Percentiles rank a stretch among this genome's conserved stretches.
Conservation (phyloP, 805 yeast genomes). For the Starmerella floris region DNA sequence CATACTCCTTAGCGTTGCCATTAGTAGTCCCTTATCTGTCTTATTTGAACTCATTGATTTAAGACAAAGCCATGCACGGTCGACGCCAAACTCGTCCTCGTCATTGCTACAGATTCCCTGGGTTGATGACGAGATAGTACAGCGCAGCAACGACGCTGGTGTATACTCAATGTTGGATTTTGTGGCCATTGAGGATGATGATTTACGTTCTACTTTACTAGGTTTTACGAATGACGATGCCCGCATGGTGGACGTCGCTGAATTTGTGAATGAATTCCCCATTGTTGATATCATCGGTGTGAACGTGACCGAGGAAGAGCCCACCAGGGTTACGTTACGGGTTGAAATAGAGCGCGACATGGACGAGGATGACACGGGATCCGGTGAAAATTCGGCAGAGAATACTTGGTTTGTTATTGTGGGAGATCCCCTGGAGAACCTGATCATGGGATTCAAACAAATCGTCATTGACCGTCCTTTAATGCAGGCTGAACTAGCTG, state of each 20-base stretch:
- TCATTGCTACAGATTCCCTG: conserved; percentile 74
- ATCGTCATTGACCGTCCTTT: conserved; percentile 34
- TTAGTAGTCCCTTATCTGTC: neutral
- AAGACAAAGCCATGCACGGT: conserved; percentile 79
- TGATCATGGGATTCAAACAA: conserved; percentile 53
- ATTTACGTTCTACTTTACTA: conserved; percentile 43
- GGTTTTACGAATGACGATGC: conserved; percentile 35
- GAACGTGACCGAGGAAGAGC: conserved; percentile 38
- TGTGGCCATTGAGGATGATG: conserved; percentile 59
- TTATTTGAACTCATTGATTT: conserved; percentile 65
- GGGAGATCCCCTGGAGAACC: conserved; percentile 49
- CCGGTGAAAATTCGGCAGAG: neutral
- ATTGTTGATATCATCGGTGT: conserved; percentile 56
- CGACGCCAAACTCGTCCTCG: conserved; percentile 66
- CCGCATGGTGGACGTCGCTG: conserved; percentile 52
- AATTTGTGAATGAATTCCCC: conserved; percentile 82
- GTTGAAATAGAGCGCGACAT: conserved; percentile 30
- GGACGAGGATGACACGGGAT: conserved; percentile 24
- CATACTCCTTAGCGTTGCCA: neutral
- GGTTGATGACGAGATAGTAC: conserved; percentile 37
- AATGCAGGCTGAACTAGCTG: conserved; percentile 26
- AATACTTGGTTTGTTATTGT: conserved; percentile 66
- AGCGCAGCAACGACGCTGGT: conserved; percentile 38
- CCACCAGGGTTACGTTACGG: conserved; percentile 28
- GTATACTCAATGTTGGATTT: conserved; percentile 71